Evolutionary conservation across 2,329 filamentous ascomycete species (phyloP).

Genomic region (Calonectria hawksworthii): DNA sequence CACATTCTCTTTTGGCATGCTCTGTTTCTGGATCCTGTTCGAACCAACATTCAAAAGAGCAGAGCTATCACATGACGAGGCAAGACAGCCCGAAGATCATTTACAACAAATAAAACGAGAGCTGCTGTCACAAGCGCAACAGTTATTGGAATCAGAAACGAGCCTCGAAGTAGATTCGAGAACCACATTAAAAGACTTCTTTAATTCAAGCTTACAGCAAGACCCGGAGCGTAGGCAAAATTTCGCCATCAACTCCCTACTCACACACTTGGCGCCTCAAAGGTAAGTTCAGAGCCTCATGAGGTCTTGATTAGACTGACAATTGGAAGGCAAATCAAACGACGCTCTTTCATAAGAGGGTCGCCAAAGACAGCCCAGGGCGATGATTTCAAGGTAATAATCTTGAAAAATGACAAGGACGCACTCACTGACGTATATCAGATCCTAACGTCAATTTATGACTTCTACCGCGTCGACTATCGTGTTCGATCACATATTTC

Average conservation of each 20-base stretch:
- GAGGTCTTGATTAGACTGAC: not conserved
- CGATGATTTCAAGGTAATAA: not conserved
- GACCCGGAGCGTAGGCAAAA: not conserved
- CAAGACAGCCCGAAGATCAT: not conserved
- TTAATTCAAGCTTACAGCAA: not conserved
- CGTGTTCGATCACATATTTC: not conserved
- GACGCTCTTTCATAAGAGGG: not conserved
- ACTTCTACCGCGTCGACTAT: not conserved
- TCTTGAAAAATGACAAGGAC: rapidly evolving
- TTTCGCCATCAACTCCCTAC: not conserved
- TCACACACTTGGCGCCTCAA: not conserved
- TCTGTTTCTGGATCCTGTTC: not conserved
- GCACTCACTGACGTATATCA: not conserved
- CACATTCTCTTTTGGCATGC: not conserved
- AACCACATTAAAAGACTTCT: not conserved
- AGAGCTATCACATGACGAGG: not conserved
- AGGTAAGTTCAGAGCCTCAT: not conserved
- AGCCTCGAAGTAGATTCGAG: not conserved
- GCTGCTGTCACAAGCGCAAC: not conserved
- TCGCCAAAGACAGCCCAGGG: not conserved
- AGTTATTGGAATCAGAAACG: not conserved
- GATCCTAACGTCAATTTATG: not conserved
- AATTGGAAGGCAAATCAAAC: not conserved
- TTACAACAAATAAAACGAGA: not conserved
- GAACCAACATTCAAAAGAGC: not conserved